Evolutionary conservation across 768 basidiomycete species (phyloP).

Genomic region (Rickenella mellea): DNA sequence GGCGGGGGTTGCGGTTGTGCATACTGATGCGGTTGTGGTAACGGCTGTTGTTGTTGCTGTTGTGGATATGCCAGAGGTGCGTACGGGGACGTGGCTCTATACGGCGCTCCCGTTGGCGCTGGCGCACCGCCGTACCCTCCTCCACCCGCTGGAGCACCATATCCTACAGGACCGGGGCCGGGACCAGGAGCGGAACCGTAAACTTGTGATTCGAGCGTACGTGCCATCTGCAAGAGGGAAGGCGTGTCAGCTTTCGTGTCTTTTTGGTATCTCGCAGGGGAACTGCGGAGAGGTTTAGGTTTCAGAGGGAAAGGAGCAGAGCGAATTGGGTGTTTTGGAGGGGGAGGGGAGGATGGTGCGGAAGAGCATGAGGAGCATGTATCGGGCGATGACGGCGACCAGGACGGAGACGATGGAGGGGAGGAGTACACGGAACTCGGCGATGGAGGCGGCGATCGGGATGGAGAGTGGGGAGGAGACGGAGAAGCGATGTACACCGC

Average conservation of each 20-base stretch:
- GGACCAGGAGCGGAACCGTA: conserved; percentile 10
- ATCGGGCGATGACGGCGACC: too few species aligned
- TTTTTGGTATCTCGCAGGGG: too few species aligned
- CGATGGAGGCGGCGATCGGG: too few species aligned
- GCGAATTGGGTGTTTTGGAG: conserved; percentile 7
- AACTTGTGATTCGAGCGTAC: conserved; percentile 43
- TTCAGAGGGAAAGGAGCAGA: conserved; percentile 5
- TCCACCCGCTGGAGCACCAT: not conserved
- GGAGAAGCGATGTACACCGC: too few species aligned
- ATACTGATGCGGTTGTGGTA: too few species aligned
- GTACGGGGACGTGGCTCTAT: conserved; percentile 11
- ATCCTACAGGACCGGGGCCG: conserved; percentile 10
- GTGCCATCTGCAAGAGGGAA: conserved; percentile 46
- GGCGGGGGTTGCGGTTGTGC: not conserved
- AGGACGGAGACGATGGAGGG: too few species aligned
- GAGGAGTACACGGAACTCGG: not conserved
- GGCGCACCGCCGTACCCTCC: not conserved
- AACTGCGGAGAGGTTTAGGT: not conserved
- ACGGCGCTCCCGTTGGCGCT: conserved; percentile 4
- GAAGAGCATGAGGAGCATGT: conserved; percentile 4
- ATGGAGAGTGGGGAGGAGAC: too few species aligned
- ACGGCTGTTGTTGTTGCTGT: too few species aligned
- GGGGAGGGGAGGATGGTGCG: conserved; percentile 8
- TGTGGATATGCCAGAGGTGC: conserved; percentile 18
- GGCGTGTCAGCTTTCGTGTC: not conserved